A percentile compares a stretch with the other conserved stretches of the same genome.
These are phyloP conservation scores for Alternaria metachromatica DNA, from an alignment of 2,329 filamentous ascomycete species.

Conservation along the genomic window DNA sequence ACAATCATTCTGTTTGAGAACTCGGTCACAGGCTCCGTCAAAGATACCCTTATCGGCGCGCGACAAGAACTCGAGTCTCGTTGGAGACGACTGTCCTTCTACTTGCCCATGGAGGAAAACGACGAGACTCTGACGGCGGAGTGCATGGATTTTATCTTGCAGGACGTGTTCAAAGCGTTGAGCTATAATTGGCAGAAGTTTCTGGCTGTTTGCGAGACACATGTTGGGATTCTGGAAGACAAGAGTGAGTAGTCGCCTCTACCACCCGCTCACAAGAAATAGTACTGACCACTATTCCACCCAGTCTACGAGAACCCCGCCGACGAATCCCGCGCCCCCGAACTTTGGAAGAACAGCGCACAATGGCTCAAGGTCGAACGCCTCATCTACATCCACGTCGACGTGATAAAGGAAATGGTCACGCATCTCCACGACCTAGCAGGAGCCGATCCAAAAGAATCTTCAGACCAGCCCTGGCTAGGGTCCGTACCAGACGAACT, in stretches of 20 bases:
- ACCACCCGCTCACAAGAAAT: neutral
- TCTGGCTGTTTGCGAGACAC: conserved; percentile 55
- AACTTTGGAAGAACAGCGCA: conserved; percentile 59
- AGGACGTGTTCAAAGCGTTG: conserved; percentile 58
- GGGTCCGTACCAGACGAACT: conserved; percentile 50
- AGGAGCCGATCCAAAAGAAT: conserved; percentile 38
- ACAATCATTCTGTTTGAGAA: conserved; percentile 63
- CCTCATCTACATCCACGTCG: conserved; percentile 58
- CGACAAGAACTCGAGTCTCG: conserved; percentile 59
- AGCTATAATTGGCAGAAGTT: conserved; percentile 56
- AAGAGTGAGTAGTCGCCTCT: conserved; percentile 22
- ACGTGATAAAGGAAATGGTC: conserved; percentile 56
- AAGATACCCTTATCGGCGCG: conserved; percentile 59
- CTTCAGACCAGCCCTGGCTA: conserved; percentile 49
- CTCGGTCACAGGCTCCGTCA: conserved; percentile 54
- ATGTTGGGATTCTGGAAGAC: conserved; percentile 55
- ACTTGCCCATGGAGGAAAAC: conserved; percentile 54
- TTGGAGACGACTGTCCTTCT: conserved; percentile 62
- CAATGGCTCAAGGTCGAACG: conserved; percentile 62
- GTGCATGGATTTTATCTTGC: conserved; percentile 59
- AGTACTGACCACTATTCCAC: neutral
- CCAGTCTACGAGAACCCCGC: conserved; percentile 60
- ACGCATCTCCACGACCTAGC: conserved; percentile 52
- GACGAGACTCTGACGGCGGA: conserved; percentile 54
- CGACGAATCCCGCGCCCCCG: conserved; percentile 59